Evolutionary conservation across 192 early-diverging fungal species (phyloP), one percentile per base, ranked within the genome.

Genomic region (Geranomyces variabilis): DNA sequence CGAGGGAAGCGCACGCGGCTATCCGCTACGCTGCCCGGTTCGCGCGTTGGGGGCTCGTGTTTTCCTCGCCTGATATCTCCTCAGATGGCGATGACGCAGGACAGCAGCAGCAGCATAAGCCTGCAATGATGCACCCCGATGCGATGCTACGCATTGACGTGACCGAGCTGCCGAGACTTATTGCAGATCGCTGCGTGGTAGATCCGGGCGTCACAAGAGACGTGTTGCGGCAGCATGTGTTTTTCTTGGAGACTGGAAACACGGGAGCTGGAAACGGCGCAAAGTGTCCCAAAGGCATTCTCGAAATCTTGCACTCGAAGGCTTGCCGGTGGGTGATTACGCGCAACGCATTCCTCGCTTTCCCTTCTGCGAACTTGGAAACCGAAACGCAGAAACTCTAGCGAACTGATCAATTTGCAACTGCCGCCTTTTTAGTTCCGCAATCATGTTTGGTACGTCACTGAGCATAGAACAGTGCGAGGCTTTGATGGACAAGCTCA

Each of bases 391-490:
- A n/a, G n/a, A n/a, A n/a, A n/a, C n/a, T n/a, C n/a, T n/a, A n/a
- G n/a, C n/a, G n/a, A n/a, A n/a, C n/a, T n/a, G n/a, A n/a, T n/a
- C n/a, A n/a, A n/a, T n/a, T n/a, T n/a, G n/a, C n/a, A n/a, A n/a
- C n/a, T n/a, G n/a, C n/a, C n/a, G n/a, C n/a, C n/a, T n/a, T n/a
- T n/a, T n/a, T 67, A 87, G 88, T 75, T 73, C 81, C 13, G 90
- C 92, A 13, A 90, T 93, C 26, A 92, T 87, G 87, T 93, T 93
- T 75, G 90, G 90, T 45, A 89, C 91, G 47, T 64, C 59, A 21
- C 77, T 93, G 1, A 72, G 80, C 0, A 14, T 68, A 9, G 58
- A 67, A 2, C 72, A 83, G 45, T 92, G 90, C 77, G 49, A 73
- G 56, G 34, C 63, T 14, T 58, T 93, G n/a, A 76, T 92, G 1